Conservation (phyloP, 495 filamentous ascomycete species). For the Xylaria scruposa region DNA sequence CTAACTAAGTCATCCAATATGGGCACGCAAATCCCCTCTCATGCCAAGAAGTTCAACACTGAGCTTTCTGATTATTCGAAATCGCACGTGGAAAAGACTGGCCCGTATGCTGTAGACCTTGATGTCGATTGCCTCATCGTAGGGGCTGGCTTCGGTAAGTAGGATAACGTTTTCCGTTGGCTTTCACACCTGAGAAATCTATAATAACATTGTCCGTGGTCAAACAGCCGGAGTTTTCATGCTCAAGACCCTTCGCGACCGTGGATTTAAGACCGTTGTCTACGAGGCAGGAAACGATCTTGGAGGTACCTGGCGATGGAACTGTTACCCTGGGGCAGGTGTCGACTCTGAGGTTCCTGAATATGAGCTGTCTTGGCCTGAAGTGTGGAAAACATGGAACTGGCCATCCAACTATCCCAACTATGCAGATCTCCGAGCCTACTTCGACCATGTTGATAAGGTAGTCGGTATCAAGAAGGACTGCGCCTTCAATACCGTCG, state of each 20-base stretch:
- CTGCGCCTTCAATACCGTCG: slow-evolving; percentile 54
- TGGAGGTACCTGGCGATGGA: slow-evolving; percentile 63
- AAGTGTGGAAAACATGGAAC: slow-evolving; percentile 61
- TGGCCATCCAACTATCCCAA: slow-evolving; percentile 61
- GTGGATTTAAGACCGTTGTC: slow-evolving; percentile 45
- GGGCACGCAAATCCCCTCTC: neutral
- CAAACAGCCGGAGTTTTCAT: slow-evolving; percentile 35
- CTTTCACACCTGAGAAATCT: neutral
- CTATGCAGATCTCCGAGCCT: slow-evolving; percentile 56
- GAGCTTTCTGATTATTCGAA: slow-evolving; percentile 36
- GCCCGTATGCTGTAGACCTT: slow-evolving; percentile 42
- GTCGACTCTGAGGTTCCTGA: slow-evolving; percentile 59
- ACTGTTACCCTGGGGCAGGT: slow-evolving; percentile 59
- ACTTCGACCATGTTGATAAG: slow-evolving; percentile 64
- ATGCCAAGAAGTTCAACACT: slow-evolving; percentile 34
- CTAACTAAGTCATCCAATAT: slow-evolving; percentile 9
- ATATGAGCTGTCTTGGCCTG: slow-evolving; percentile 60
- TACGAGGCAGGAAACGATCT: slow-evolving; percentile 56
- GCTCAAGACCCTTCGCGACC: slow-evolving; percentile 41
- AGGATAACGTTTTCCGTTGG: neutral
- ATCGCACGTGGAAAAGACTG: slow-evolving; percentile 46
- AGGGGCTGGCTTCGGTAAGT: slow-evolving; percentile 56
- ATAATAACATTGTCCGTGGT: neutral
- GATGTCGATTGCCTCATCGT: slow-evolving; percentile 61
- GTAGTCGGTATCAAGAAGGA: slow-evolving; percentile 59